phyloP scores from a whole-genome alignment of 352 stramenopile genomes.

The Globisporangium radiosum region DNA sequence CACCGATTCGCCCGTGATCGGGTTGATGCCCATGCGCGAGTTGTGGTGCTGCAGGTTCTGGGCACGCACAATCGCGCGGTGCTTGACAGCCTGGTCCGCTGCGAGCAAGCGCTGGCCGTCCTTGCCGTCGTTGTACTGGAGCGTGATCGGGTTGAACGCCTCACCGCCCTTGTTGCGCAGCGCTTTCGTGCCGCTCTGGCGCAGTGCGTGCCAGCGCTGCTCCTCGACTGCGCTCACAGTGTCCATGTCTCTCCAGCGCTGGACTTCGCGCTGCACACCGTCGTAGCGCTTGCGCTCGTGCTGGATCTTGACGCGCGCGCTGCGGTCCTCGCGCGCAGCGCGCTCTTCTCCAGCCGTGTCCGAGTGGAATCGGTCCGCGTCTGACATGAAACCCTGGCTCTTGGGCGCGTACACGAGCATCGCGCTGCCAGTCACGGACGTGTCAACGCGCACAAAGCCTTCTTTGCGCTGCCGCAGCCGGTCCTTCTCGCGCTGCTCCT shows the following conservation, averaged over 20 bases:
- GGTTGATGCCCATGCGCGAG: slow-evolving; percentile 76
- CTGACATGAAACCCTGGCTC: slow-evolving; percentile 74
- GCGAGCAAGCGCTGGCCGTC: slow-evolving; percentile 66
- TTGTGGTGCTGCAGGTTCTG: slow-evolving; percentile 81
- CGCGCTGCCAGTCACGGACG: slow-evolving; percentile 46
- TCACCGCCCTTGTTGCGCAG: slow-evolving; percentile 83
- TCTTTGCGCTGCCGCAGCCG: slow-evolving; percentile 58
- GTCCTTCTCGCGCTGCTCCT: slow-evolving; percentile 76
- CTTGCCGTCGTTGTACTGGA: slow-evolving; percentile 84
- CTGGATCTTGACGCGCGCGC: slow-evolving; percentile 39
- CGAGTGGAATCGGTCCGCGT: slow-evolving; percentile 87
- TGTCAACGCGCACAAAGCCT: slow-evolving; percentile 64
- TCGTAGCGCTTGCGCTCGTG: slow-evolving; percentile 66
- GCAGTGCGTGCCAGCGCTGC: slow-evolving; percentile 47
- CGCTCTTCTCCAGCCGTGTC: slow-evolving; percentile 86
- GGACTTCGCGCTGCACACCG: slow-evolving; percentile 58
- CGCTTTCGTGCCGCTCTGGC: slow-evolving; percentile 69
- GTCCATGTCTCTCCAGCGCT: slow-evolving; percentile 85
- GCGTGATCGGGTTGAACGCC: slow-evolving; percentile 84
- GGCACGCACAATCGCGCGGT: slow-evolving; percentile 66
- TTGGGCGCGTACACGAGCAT: slow-evolving; percentile 60
- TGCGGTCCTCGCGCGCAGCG: slow-evolving; percentile 41
- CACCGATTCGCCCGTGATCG: slow-evolving; percentile 73
- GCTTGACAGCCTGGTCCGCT: slow-evolving; percentile 63
- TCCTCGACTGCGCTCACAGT: slow-evolving; percentile 52